Evolutionary conservation across 768 basidiomycete species (phyloP).

Genomic region (Pleurotus ostreatus): DNA sequence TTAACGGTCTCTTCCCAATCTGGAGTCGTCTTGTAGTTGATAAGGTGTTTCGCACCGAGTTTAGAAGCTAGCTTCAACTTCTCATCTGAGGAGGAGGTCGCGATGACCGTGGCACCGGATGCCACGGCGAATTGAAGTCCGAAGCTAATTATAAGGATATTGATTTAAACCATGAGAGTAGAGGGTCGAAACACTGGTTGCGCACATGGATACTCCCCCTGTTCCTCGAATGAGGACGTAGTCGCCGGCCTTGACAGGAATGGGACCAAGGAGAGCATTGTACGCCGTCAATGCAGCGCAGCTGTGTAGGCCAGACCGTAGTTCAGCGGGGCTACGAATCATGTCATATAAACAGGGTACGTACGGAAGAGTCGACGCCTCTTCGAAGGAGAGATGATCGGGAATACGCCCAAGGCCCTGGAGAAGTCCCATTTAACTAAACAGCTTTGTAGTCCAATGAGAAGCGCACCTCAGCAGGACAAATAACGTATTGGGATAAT

Average conservation of each 20-base stretch:
- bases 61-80: conserved; percentile 51
- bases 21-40: conserved; percentile 57
- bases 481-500: conserved; percentile 47
- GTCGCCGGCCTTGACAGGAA: conserved; percentile 53
- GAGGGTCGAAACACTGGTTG: too few relatives aligned
- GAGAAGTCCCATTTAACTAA: too few relatives aligned
- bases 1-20: conserved; percentile 54
- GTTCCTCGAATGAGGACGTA: conserved; percentile 56
- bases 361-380: conserved; percentile 61
- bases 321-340: too few relatives aligned
- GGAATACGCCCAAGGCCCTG: conserved; percentile 51
- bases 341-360: conserved; percentile 11
- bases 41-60: conserved; percentile 49
- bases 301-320: conserved; percentile 18
- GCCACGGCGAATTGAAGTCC: conserved; percentile 59
- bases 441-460: too few relatives aligned
- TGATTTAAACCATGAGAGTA: too few relatives aligned
- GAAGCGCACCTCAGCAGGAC: conserved; percentile 36
- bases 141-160: conserved; percentile 29
- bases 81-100: conserved; percentile 62
- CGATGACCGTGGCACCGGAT: conserved; percentile 59
- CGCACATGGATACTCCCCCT: conserved; percentile 52
- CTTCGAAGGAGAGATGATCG: conserved; percentile 53
- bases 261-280: conserved; percentile 47
- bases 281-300: conserved; percentile 65